phyloP scores from a whole-genome alignment of 306 rosid genomes.

The Vigna hirtella region DNA sequence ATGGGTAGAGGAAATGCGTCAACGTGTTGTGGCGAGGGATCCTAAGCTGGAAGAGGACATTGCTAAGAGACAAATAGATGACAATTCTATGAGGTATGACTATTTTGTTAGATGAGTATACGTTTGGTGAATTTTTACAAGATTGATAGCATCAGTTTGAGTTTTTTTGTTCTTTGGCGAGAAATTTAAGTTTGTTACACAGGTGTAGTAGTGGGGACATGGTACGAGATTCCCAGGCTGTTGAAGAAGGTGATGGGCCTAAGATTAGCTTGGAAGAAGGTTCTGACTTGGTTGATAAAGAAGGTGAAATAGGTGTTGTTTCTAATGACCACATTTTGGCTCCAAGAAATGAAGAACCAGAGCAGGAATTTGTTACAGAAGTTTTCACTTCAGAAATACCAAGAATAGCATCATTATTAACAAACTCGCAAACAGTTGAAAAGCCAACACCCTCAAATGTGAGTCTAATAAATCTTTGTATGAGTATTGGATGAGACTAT shows the following conservation, averaged over 20 bases:
- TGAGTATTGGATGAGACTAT: background rate
- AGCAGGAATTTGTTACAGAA: background rate
- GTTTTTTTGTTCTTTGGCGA: no score
- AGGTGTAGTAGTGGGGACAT: no score
- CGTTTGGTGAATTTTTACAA: no score
- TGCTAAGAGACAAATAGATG: background rate
- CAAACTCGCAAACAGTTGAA: background rate
- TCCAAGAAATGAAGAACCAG: background rate
- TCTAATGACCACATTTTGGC: background rate
- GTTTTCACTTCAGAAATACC: background rate
- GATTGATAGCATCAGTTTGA: no score
- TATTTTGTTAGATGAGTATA: no score
- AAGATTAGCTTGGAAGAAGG: no score
- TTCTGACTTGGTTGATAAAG: background rate
- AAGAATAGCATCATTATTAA: background rate
- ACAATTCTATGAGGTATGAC: background rate
- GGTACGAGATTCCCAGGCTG: no score
- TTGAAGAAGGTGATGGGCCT: no score
- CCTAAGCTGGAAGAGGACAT: background rate
- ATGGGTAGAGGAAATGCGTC: no score
- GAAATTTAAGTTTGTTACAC: no score
- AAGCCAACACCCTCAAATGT: background rate
- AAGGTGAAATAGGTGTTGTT: background rate
- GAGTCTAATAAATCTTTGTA: background rate
- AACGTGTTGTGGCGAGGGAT: no score